Base-by-base conservation (phyloP, 2,329 filamentous ascomycete species). In the Fusarium musae region DNA sequence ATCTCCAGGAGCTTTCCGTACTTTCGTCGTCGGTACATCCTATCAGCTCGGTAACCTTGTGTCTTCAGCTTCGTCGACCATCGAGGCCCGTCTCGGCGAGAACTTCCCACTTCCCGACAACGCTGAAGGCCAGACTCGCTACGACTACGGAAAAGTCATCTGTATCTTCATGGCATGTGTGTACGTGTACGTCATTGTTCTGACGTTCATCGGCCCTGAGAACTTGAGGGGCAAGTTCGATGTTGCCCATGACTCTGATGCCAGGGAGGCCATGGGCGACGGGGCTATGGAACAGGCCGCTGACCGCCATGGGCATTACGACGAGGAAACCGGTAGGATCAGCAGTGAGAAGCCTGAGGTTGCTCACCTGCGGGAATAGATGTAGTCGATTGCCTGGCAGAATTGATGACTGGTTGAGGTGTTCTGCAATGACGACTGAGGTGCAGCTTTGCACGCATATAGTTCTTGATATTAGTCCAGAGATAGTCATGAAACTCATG, bases 81-180 rank as follows among this genome's bases (percentile, higher is more conserved):
- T 95, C 75, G 92, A 96, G 80, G 88, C 92, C 3, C 92, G 89
- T 1, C 90, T 95, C 42, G 93, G 93, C 40, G 92, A 95, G 81
- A 84, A 85, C 3, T 96, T 94, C 80, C 93, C 93, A 0, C 86
- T 97, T 6, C 85, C 90, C 0, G 84, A 88, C 1, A 87, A 87
- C 2, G 80, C 86, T 23, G 79, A 82, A 2, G 86, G 84, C 1
- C 80, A 83, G 37, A 80, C 82, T 52, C 85, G 92, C 6, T 94
- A 92, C 80, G 84, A 93, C 66, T 97, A 97, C 75, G 94, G 93
- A 43, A 91, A 91, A 75, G 94, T 97, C 15, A 96, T 97, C 72
- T 94, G 92, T 79, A 96, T 97, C 78, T 97, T 97, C 83, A 95
- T 97, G 93, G 95, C 87, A 2, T 94, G 92, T 75, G 94, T 97